Base-by-base conservation (phyloP, 192 early-diverging fungal genomes). In the Geosiphon pyriformis region DNA sequence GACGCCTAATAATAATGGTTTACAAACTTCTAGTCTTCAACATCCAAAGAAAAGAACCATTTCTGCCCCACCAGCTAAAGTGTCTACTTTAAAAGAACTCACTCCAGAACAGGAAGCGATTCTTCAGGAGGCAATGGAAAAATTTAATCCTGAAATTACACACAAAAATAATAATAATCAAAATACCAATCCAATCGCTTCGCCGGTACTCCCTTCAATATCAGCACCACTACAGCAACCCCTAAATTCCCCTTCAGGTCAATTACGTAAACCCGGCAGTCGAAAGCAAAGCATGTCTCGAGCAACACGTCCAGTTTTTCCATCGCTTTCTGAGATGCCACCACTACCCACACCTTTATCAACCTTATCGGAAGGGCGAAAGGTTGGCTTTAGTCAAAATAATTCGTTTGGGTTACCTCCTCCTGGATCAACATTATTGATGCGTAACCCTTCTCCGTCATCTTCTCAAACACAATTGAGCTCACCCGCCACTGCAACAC, bases 71-170 rank as follows among this genome's bases (percentile, higher is more conserved):
- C 58, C 47, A 32, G 60, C 54, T n/a, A 20, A 22, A 48, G 47
- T 23, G n/a, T 6, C 32, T 37, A 1, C n/a, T 8, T 58, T 77
- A 61, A 72, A 73, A 52, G 75, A 73, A 4, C 65, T 78, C 53
- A 71, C 76, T 3, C 76, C 76, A 1, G 76, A 78, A 66, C 76
- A 78, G 31, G 72, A 78, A 26, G 72, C 73, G 12, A 61, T 78
- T 12, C 61, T 78, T 0, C 70, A 70, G 22, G 72, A 74, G 26
- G 76, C 73, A 18, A 74, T 78, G 48, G 71, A 70, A 42, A 74
- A 70, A 50, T 73, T 74, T 55, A 72, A 67, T 57, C 76, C 73
- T 27, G 68, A 65, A 17, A 23, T 27, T 2, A 2, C 48, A 18
- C 31, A 56, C 10, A 6, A 59, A 22, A n/a, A 32, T 12, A 59